phyloP scores from a whole-genome alignment of 2,329 filamentous ascomycete genomes.

The Aspergillus pseudonomiae region DNA sequence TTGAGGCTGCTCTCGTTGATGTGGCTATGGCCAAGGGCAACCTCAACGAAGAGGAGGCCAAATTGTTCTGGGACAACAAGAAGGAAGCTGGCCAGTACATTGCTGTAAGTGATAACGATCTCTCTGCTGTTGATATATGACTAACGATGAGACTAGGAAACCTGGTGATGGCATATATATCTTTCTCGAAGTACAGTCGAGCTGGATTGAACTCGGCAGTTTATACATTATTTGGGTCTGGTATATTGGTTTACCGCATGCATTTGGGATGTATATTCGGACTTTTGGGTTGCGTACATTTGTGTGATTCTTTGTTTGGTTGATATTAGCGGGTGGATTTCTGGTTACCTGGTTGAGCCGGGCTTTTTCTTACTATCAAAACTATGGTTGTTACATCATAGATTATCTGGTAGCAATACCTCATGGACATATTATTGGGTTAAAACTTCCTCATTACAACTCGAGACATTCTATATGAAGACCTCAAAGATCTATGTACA shows the following conservation, averaged over 20 bases:
- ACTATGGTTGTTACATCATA: constrained; percentile 7
- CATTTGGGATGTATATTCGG: constrained; percentile 4
- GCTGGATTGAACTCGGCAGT: constrained; percentile 12
- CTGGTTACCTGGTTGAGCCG: constrained; percentile 11
- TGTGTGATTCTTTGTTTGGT: constrained; percentile 6
- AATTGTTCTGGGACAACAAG: constrained; percentile 88
- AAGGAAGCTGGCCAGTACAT: constrained; percentile 94
- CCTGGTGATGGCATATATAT: constrained; percentile 31
- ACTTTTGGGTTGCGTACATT: constrained; percentile 1
- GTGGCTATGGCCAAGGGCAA: constrained; percentile 93
- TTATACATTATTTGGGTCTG: background rate
- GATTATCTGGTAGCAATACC: constrained; percentile 18
- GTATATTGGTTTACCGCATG: constrained; percentile 1
- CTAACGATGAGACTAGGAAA: constrained; percentile 32
- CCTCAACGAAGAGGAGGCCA: constrained; percentile 77
- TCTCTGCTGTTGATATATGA: background rate
- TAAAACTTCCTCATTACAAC: too few species aligned
- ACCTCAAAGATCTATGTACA: too few species aligned
- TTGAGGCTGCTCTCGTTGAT: constrained; percentile 82
- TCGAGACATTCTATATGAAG: too few species aligned
- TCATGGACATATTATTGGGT: constrained; percentile 8
- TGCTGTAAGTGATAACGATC: constrained; percentile 57
- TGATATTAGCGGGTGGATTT: constrained; percentile 26
- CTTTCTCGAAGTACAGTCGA: background rate
- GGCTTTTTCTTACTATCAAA: constrained; percentile 4